Base-by-base conservation (phyloP, 2,329 filamentous ascomycete species). In the Dactylellina sp. region DNA sequence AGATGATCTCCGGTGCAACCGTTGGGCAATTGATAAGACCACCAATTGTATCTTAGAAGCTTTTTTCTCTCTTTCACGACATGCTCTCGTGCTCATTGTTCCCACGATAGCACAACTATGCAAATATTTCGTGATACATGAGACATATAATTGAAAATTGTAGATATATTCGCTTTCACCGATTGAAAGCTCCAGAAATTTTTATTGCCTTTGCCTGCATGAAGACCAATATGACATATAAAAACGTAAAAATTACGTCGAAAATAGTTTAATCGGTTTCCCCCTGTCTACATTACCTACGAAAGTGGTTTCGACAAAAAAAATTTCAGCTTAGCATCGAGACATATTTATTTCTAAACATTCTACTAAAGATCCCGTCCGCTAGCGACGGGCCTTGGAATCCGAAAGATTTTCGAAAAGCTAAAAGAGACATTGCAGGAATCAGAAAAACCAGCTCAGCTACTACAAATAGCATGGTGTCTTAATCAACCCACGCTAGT, bases 191-290 rank as follows among this genome's bases (percentile, higher is more conserved):
- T 25, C 18, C 12, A n/a, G 37, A 37, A 14, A 16, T 32, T 28
- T 53, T 12, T 25, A 42, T 46, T 35, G 37, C 6, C 18, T 3
- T 53, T 42, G 52, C 28, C n/a, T 57, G 32, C 56, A 71, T 22
- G 40, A 25, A 28, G 11, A n/a, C 16, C 32, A 37, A 50, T 9
- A 64, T 62, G 50, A 65, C 70, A 66, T 66, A 66, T 74, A 56
- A 50, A 74, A 74, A 74, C 70, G 70, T 74, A 74, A 74, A 66
- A 66, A 49, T 74, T 74, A 74, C 70, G 55, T 74, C 70, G 61
- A 62, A 37, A 28, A 44, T 1, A 14, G 16, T 39, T 37, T 25
- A 37, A 7, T 40, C n/a, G 37, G 4, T 9, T 40, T 20, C 20
- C 44, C 42, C 62, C 40, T 40, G 60, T 39, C 20, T 53, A 12